Percentiles rank a stretch among this genome's conserved stretches.
These are phyloP conservation scores for Sindora glabra DNA, from an alignment of 306 rosid species.

Conservation along the genomic window DNA sequence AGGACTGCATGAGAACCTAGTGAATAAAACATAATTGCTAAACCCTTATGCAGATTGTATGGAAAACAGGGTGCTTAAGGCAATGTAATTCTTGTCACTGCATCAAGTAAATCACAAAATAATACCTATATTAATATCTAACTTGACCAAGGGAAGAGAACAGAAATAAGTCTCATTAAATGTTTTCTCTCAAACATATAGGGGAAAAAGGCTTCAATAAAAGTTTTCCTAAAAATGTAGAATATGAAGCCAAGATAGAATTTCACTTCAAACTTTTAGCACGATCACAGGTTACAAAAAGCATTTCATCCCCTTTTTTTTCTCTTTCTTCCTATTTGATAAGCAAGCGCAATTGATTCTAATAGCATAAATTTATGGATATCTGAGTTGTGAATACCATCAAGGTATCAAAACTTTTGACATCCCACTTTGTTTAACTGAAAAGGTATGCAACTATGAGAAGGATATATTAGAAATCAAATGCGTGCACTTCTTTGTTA, in stretches of 20 bases:
- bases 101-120: neutral
- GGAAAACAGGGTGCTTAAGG: neutral
- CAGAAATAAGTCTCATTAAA: neutral
- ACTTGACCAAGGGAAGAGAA: neutral
- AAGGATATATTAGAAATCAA: constrained; percentile 94
- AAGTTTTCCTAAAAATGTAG: neutral
- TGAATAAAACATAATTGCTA: constrained; percentile 1
- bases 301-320: too few relatives aligned
- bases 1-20: neutral
- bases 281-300: neutral
- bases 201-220: neutral
- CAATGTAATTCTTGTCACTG: neutral
- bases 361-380: neutral
- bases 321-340: too few relatives aligned
- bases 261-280: neutral
- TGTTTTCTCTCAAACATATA: neutral
- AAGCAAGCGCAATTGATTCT: too few relatives aligned
- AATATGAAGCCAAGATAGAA: neutral
- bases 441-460: constrained; percentile 7
- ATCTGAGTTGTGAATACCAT: neutral
- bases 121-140: neutral
- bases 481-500: constrained; percentile 83
- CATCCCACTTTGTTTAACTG: neutral
- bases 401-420: neutral
- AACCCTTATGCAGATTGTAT: constrained; percentile 4